Evolutionary conservation across 164 flowering plant species (phyloP).

Genomic region (Vitis cinerea): DNA sequence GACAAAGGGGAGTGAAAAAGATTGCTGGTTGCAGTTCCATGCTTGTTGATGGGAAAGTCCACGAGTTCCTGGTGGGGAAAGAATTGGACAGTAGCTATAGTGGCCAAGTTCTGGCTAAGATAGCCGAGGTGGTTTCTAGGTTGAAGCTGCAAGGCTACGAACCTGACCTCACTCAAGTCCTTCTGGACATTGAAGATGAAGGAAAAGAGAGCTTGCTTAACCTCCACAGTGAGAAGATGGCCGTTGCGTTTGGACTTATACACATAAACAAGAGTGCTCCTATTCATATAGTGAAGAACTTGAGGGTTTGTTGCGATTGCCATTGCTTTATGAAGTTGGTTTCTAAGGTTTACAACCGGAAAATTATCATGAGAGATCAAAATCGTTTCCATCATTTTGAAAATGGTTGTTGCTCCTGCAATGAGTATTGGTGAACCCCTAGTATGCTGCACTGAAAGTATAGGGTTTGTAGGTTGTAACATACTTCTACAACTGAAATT

Average conservation of each 20-base stretch:
- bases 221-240: constrained; percentile 30
- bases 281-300: constrained; percentile 29
- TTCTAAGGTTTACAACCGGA: constrained; percentile 15
- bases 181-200: constrained; percentile 27
- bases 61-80: constrained; percentile 23
- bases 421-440: constrained; percentile 25
- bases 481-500: too few relatives aligned
- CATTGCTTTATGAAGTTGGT: constrained; percentile 22
- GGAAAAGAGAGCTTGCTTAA: constrained; percentile 18
- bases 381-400: constrained; percentile 31
- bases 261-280: constrained; percentile 7
- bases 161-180: constrained; percentile 25
- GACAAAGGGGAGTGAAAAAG: constrained; percentile 21
- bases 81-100: constrained; percentile 7
- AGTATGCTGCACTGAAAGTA: too few relatives aligned
- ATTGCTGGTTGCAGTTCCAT: constrained; percentile 30
- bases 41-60: constrained; percentile 5
- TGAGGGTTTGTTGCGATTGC: constrained; percentile 28
- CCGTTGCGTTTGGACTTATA: constrained; percentile 28
- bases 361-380: constrained; percentile 26
- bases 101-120: constrained; percentile 12
- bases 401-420: constrained; percentile 31
- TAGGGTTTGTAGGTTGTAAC: too few relatives aligned
- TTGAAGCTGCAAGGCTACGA: constrained; percentile 26
- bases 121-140: constrained; percentile 17